Conservation (phyloP, 495 filamentous ascomycete genomes). For the Aspergillus bridgeri region DNA sequence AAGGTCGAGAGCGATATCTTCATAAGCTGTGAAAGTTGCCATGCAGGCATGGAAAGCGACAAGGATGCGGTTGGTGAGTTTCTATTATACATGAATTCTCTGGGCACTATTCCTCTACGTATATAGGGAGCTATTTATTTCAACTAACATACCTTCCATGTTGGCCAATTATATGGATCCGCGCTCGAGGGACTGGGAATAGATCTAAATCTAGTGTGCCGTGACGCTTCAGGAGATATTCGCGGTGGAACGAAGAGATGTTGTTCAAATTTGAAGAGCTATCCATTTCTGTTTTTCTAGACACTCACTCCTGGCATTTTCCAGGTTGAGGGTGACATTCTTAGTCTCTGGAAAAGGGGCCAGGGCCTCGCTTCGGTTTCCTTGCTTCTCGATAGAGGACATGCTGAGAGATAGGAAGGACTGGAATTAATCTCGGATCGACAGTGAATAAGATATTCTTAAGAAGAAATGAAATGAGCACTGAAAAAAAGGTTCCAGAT, state of each 20-base stretch:
- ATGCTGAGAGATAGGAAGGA: not conserved
- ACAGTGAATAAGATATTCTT: not conserved
- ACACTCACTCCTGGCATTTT: constrained; percentile 5
- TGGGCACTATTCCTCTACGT: not conserved
- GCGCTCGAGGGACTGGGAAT: constrained; percentile 42
- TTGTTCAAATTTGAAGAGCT: not conserved
- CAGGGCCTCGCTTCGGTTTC: not conserved
- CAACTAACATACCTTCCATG: constrained; percentile 28
- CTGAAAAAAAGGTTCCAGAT: not conserved
- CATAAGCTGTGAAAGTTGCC: constrained; percentile 53
- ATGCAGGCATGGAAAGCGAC: constrained; percentile 57
- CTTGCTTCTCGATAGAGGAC: not conserved
- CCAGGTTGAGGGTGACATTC: not conserved
- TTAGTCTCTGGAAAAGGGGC: not conserved
- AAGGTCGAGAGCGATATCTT: constrained; percentile 45
- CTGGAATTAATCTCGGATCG: too few species aligned
- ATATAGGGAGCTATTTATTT: not conserved
- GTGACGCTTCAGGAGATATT: constrained; percentile 9
- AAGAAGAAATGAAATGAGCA: not conserved
- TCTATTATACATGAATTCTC: constrained; percentile 27
- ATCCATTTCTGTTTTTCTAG: constrained; percentile 2
- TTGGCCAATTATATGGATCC: constrained; percentile 54
- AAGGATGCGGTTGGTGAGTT: constrained; percentile 50
- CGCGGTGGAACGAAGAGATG: constrained; percentile 4
- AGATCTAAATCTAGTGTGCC: constrained; percentile 48